Percentiles rank a stretch among this genome's conserved stretches.
Evolutionary conservation across 805 yeast species (phyloP).

Genomic region (Candida pini): DNA sequence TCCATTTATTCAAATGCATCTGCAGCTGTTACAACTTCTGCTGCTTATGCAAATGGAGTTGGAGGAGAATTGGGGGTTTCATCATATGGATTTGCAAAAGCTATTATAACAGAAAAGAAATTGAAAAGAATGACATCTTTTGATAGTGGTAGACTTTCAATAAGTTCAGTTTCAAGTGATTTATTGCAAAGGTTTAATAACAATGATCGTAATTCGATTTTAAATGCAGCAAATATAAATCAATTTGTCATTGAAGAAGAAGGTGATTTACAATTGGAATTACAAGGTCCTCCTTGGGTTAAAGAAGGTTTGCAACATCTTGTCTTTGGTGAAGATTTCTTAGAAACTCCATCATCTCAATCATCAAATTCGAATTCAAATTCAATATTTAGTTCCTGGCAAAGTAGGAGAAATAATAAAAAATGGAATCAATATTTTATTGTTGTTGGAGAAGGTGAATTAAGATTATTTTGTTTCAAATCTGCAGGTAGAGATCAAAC

Average conservation of each 20-base stretch:
- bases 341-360: background rate
- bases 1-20: constrained; percentile 9
- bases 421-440: constrained; percentile 50
- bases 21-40: background rate
- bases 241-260: constrained; percentile 31
- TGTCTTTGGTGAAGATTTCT: constrained; percentile 17
- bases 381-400: background rate
- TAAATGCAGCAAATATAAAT: constrained; percentile 3
- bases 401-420: constrained; percentile 4
- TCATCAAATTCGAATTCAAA: background rate
- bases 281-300: constrained; percentile 71
- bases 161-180: constrained; percentile 8
- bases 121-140: constrained; percentile 15
- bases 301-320: constrained; percentile 61
- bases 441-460: constrained; percentile 65
- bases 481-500: constrained; percentile 7
- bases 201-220: constrained; percentile 6
- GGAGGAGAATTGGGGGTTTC: constrained; percentile 1
- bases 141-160: constrained; percentile 14
- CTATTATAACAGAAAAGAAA: constrained; percentile 20
- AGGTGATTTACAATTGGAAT: constrained; percentile 55
- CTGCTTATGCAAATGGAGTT: background rate
- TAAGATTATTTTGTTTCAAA: constrained; percentile 50
- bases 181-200: constrained; percentile 10
- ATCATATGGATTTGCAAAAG: constrained; percentile 24